Conservation (phyloP, 345 rosid genomes). For the Pseudoturritis turrita region DNA sequence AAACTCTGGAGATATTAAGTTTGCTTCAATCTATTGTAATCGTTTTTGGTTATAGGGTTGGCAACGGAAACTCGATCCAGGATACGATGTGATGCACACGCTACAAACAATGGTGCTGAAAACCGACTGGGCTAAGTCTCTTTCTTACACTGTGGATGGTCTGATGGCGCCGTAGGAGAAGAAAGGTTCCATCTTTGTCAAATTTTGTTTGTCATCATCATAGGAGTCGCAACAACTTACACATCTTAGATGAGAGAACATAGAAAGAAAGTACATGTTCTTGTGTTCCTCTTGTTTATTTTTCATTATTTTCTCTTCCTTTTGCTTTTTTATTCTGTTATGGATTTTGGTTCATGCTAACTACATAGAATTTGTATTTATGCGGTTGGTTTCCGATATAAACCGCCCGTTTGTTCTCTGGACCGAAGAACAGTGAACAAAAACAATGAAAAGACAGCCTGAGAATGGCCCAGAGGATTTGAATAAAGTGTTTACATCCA, state of each 20-base stretch:
- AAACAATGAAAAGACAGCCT: conserved; percentile 16
- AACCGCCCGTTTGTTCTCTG: conserved; percentile 24
- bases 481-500: conserved; percentile 23
- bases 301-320: conserved; percentile 17
- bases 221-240: conserved; percentile 15
- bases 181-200: conserved; percentile 7
- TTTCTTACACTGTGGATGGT: conserved; percentile 88
- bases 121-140: conserved; percentile 98
- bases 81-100: conserved; percentile 82
- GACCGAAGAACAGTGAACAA: conserved; percentile 16
- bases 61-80: conserved; percentile 96
- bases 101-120: conserved; percentile 75
- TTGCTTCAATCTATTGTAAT: background rate
- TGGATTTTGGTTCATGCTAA: conserved; percentile 29
- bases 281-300: conserved; percentile 17
- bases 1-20: background rate
- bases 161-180: conserved; percentile 77
- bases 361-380: conserved; percentile 26
- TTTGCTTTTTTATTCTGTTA: background rate
- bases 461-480: conserved; percentile 6
- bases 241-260: conserved; percentile 28
- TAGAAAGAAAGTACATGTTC: conserved; percentile 29
- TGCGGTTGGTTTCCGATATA: conserved; percentile 20
- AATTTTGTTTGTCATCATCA: conserved; percentile 26
- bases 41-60: conserved; percentile 58